Base-by-base conservation (phyloP, 805 yeast genomes). In the Candida silvicultrix region DNA sequence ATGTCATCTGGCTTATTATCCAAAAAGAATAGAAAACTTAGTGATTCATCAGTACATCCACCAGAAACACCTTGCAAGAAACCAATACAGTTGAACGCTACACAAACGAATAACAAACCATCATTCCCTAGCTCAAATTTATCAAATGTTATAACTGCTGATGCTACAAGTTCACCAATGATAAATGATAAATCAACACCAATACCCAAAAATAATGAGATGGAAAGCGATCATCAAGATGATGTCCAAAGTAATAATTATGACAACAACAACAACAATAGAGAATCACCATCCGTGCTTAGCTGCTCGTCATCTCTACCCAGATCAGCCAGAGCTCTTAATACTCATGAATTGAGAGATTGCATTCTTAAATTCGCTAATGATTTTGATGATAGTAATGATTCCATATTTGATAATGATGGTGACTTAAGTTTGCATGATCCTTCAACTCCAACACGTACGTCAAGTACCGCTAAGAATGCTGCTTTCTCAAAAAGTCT, bases 1-100 rank as follows among this genome's bases (percentile, higher is more conserved):
- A 74, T 79, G 60, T 77, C 90, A 2, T 68, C 86, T 0, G 96
- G 96, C 0, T 66, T 88, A 32, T 64, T 82, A 48, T 78, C 84
- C 35, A 81, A 81, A 61, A 70, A 84, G 65, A 68, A 81, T 40
- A 64, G 63, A 64, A 67, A 69, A 60, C 55, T 62, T 59, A 64
- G 44, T 46, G 60, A 53, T 40, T 48, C 65, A 9, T 62, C 69
- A 32, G 56, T 57, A 14, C 48, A 52, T 15, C 77, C 81, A 55
- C 86, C 86, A 1, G 85, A 81, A 46, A 80, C 86, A 0, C 86
- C 86, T 2, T 77, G 82, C 60, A 80, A 80, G 50, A 68, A 65
- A 49, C 77, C 78, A 11, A 34, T 52, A 12, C 54, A 47, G 19
- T 22, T 48, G 12, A 50, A 41, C 23, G 19, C 58, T 7, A 54